Evolutionary conservation across 148 eudicot species (phyloP).

Genomic region (Agrostemma githago): DNA sequence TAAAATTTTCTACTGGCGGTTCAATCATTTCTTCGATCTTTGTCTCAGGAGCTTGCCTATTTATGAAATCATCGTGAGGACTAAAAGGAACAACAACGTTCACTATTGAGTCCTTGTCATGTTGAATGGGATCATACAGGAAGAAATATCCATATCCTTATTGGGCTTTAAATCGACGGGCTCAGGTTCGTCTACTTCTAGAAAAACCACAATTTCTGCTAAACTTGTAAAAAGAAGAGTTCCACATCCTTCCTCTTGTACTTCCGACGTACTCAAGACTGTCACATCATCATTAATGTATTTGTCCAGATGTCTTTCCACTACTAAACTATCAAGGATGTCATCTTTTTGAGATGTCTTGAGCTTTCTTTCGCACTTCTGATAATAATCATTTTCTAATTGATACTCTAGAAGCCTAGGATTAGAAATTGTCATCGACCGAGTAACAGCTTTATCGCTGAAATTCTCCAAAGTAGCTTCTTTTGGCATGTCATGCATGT

Average conservation of each 20-base stretch:
- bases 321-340: conserved; percentile 16
- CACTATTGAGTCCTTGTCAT: conserved; percentile 21
- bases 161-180: conserved; percentile 2
- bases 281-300: conserved; percentile 9
- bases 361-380: conserved; percentile 18
- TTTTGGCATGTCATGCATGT: conserved; percentile 3
- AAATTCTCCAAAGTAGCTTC: conserved; percentile 12
- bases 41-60: conserved; percentile 19
- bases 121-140: conserved; percentile 23
- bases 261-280: conserved; percentile 12
- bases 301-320: conserved; percentile 16
- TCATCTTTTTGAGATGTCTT: conserved; percentile 7
- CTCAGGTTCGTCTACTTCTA: conserved; percentile 19
- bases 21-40: conserved; percentile 27
- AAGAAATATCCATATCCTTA: conserved; percentile 16
- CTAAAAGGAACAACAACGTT: conserved; percentile 20
- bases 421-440: conserved; percentile 12
- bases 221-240: conserved; percentile 22
- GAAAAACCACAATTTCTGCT: conserved; percentile 22
- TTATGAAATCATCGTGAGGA: conserved; percentile 23
- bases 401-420: conserved; percentile 22
- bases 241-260: conserved; percentile 9
- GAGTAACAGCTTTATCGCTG: conserved; percentile 13
- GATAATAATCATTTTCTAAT: conserved; percentile 20
- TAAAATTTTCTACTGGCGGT: conserved; percentile 16